These are phyloP conservation scores for Fusarium multiceps DNA, from an alignment of 2,329 filamentous ascomycete genomes.

Conservation along the genomic window DNA sequence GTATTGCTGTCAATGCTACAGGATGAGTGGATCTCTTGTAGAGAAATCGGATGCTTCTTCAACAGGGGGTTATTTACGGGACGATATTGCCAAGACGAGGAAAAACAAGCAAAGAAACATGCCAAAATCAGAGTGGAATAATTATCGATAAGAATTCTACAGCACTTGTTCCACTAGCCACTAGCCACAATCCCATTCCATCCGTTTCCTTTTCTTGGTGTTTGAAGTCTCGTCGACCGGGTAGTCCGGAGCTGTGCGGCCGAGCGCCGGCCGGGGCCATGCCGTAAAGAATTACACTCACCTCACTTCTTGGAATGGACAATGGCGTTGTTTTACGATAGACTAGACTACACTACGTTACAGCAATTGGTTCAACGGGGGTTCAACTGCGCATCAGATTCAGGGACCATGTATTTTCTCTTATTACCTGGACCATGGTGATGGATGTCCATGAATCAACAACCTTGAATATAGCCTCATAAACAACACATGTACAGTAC, in stretches of 20 bases:
- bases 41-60: slow-evolving; percentile 31
- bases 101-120: slow-evolving; percentile 13
- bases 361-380: slow-evolving; percentile 25
- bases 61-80: slow-evolving; percentile 11
- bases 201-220: neutral
- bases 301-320: slow-evolving; percentile 12
- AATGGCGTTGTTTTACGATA: slow-evolving; percentile 28
- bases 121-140: neutral
- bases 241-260: slow-evolving; percentile 36
- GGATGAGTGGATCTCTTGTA: slow-evolving; percentile 14
- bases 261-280: slow-evolving; percentile 32
- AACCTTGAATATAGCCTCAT: neutral
- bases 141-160: neutral
- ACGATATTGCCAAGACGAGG: slow-evolving; percentile 1
- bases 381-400: slow-evolving; percentile 19
- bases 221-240: slow-evolving; percentile 11
- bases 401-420: neutral
- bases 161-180: neutral
- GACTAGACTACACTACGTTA: slow-evolving; percentile 11
- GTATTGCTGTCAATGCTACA: slow-evolving; percentile 3
- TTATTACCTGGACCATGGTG: neutral
- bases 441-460: slow-evolving; percentile 19
- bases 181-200: slow-evolving; percentile 22
- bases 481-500: slow-evolving; percentile 6
- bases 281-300: slow-evolving; percentile 25